Conservation (phyloP, 768 basidiomycete species). For the Udeniomyces megalosporus region DNA sequence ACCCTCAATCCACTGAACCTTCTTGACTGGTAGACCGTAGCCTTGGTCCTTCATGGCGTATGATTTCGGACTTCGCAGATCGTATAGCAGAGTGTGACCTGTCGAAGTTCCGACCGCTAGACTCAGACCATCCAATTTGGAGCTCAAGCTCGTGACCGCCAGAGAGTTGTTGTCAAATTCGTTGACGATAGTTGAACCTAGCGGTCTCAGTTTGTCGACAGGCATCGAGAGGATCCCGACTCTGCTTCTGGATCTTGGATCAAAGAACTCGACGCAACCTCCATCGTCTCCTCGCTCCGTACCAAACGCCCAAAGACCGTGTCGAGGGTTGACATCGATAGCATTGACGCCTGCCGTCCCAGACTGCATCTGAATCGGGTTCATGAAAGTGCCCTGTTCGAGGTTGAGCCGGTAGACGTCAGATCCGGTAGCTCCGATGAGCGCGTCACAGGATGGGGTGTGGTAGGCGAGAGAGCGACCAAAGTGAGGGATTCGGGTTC, state of each 20-base stretch:
- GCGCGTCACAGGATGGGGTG: slow-evolving; percentile 79
- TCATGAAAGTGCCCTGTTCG: slow-evolving; percentile 85
- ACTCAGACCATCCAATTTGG: slow-evolving; percentile 72
- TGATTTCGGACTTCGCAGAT: slow-evolving; percentile 66
- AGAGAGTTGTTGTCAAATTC: slow-evolving; percentile 26
- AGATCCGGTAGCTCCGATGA: slow-evolving; percentile 64
- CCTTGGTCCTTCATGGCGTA: slow-evolving; percentile 92
- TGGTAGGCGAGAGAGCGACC: slow-evolving; percentile 87
- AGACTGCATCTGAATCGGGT: slow-evolving; percentile 33
- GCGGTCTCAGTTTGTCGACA: slow-evolving; percentile 12
- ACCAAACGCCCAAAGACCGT: slow-evolving; percentile 78
- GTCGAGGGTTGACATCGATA: slow-evolving; percentile 82
- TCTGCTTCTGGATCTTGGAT: slow-evolving; percentile 61
- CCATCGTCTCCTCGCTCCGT: slow-evolving; percentile 43
- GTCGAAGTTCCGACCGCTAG: slow-evolving; percentile 90
- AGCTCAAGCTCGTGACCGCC: slow-evolving; percentile 68
- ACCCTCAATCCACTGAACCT: slow-evolving; percentile 75
- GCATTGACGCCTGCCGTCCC: slow-evolving; percentile 55
- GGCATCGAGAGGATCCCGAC: slow-evolving; percentile 58
- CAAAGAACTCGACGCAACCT: slow-evolving; percentile 89
- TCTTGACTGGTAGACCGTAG: slow-evolving; percentile 77
- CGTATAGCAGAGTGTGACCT: slow-evolving; percentile 86
- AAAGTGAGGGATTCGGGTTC: slow-evolving; percentile 83
- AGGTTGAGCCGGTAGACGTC: slow-evolving; percentile 90
- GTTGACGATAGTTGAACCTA: not conserved